phyloP scores from a whole-genome alignment of 192 early-diverging fungal species.

The Backusella morwellensis region DNA sequence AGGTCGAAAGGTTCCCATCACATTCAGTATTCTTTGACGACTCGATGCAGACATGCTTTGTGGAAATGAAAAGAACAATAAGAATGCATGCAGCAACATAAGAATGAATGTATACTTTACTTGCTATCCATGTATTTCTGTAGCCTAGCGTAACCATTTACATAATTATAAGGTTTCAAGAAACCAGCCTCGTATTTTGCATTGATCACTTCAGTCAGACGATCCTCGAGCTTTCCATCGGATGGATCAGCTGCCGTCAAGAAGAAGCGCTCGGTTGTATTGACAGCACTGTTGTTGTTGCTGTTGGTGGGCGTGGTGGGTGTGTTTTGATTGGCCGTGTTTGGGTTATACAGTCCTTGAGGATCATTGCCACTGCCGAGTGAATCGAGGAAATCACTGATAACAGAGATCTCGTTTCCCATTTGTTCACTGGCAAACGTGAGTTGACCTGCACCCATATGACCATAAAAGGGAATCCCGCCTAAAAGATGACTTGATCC shows the following conservation, averaged over 20 bases:
- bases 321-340: not conserved
- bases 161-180: constrained; percentile 96
- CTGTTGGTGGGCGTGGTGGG: not conserved
- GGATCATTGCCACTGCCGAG: constrained; percentile 37
- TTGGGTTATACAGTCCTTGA: not conserved
- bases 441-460: constrained; percentile 48
- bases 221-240: constrained; percentile 83
- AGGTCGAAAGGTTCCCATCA: constrained; percentile 88
- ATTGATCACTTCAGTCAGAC: constrained; percentile 88
- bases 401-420: constrained; percentile 79
- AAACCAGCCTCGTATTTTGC: constrained; percentile 96
- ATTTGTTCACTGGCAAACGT: constrained; percentile 73
- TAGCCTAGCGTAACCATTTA: constrained; percentile 87
- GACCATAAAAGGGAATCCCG: constrained; percentile 36
- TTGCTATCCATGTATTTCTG: constrained; percentile 90
- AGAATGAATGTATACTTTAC: constrained; percentile 23
- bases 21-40: constrained; percentile 79
- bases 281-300: constrained; percentile 19
- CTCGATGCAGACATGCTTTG: constrained; percentile 66
- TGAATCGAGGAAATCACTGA: constrained; percentile 61
- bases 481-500: constrained; percentile 23
- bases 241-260: constrained; percentile 91
- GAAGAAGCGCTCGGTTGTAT: constrained; percentile 83
- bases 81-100: not conserved
- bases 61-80: not conserved